Conservation (phyloP, 2,329 filamentous ascomycete species). For the Volutella citrinella region DNA sequence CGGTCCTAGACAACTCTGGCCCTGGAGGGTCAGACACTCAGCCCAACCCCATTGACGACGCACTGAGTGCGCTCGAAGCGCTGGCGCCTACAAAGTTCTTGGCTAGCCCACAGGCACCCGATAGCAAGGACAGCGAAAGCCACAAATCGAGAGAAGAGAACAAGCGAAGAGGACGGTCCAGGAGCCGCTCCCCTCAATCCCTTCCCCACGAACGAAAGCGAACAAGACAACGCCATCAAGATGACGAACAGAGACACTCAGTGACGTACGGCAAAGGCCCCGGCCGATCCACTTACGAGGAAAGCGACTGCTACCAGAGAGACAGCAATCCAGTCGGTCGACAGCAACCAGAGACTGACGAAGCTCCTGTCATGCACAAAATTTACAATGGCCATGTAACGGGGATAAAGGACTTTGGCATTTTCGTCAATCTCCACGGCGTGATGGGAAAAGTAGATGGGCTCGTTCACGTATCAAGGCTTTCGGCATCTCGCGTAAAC, state of each 20-base stretch:
- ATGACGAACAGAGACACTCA: background rate
- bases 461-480: slow-evolving; percentile 87
- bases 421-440: slow-evolving; percentile 87
- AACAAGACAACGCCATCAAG: background rate
- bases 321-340: slow-evolving; percentile 28
- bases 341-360: slow-evolving; percentile 74
- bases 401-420: slow-evolving; percentile 91
- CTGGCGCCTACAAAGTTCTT: background rate
- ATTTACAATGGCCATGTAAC: slow-evolving; percentile 88
- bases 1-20: slow-evolving; percentile 85
- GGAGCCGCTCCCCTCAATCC: background rate
- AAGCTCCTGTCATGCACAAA: slow-evolving; percentile 77
- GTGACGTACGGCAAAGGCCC: slow-evolving; percentile 27
- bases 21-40: slow-evolving; percentile 36
- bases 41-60: background rate
- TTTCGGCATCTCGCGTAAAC: slow-evolving; percentile 81
- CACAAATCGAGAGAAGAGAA: background rate
- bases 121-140: background rate
- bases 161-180: background rate
- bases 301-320: slow-evolving; percentile 60
- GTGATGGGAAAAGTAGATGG: slow-evolving; percentile 89
- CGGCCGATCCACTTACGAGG: slow-evolving; percentile 39
- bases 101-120: background rate
- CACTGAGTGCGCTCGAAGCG: background rate
- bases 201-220: background rate